Evolutionary conservation across 2,329 filamentous ascomycete species (phyloP), one percentile per base, ranked within the genome.

Genomic region (Monascus ruber): DNA sequence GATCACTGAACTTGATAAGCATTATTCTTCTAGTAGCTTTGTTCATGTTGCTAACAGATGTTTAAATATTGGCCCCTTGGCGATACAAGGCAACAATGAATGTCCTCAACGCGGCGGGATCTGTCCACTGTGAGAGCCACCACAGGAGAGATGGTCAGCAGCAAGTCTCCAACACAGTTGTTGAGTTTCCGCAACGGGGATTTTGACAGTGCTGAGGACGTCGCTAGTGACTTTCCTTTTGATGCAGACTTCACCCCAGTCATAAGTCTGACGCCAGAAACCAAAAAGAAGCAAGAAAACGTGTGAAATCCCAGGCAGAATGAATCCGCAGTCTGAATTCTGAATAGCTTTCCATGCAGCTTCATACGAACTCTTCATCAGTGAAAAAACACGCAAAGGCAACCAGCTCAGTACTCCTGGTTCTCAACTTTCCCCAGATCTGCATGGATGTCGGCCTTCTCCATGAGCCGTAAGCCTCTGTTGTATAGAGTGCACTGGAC

Each of bases 191-290:
- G 28, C 3, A 10, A 29, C 2, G 6, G 28, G 10, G 3, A 29
- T 10, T 29, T 29, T 29, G 28, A 6, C 10, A 3, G 28, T 29
- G 28, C 28, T 10, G 28, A 29, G 6, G 28, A 29, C 2, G 6
- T 29, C 6, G 28, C 28, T 29, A 29, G 28, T 10, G 10, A 10
- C 28, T 29, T 29, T 29, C 28, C 28, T 10, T 29, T 29, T 33
- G 35, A 26, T 36, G 49, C 50, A 17, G 17, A 17, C 17, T 17
- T 17, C 17, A 17, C 17, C 17, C 17, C 17, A 17, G 17, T 17
- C 17, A 17, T 17, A 17, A 17, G 17, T 17, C 17, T 17, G 17
- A 17, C 17, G 17, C 17, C 17, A 17, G 17, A 17, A 17, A 17
- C 17, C 17, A 17, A 17, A 17, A 17, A 17, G 17, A 17, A 17